Evolutionary conservation across 208 protist species (phyloP), one percentile per base, ranked within the genome.

Genomic region (Trypanosoma congolense): DNA sequence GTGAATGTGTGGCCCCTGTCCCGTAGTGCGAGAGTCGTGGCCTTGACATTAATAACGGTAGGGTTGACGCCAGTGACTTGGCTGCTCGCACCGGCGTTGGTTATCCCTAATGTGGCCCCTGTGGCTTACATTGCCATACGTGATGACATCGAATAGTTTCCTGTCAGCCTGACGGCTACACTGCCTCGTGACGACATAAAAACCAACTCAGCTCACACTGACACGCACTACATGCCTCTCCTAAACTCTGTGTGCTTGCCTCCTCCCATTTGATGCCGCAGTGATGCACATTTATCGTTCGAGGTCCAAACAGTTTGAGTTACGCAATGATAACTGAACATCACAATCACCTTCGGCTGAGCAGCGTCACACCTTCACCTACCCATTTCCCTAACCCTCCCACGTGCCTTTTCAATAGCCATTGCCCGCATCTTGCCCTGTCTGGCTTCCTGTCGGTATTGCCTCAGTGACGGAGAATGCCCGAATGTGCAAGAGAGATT

Each of bases 91-190:
- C n/a, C n/a, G n/a, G n/a, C n/a, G n/a, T n/a, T n/a, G n/a, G n/a
- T n/a, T n/a, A n/a, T n/a, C n/a, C n/a, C n/a, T n/a, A n/a, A n/a
- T n/a, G n/a, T 14, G 35, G 35, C 35, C 35, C 35, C 14, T 14
- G 14, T 14, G 35, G 14, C 35, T 8, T 40, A 40, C 35, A 40
- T n/a, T 40, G 35, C 35, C n/a, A 14, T 14, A 40, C 35, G 35
- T 40, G 35, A 40, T 40, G 35, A 40, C 14, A 40, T 40, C 35
- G 8, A 40, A n/a, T 40, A 40, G 35, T 40, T 40, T 40, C 35
- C 35, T 40, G 35, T 40, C 35, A 40, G 35, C 35, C 35, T 40
- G 35, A 40, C 14, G 35, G 35, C 35, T 8, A 8, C 10, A 8
- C 10, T 14, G 35, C 35, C 35, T n/a, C 10, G 10, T 8, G 35